Base-by-base conservation (phyloP, 2,329 filamentous ascomycete species). In the Ophiostoma angusticollis region DNA sequence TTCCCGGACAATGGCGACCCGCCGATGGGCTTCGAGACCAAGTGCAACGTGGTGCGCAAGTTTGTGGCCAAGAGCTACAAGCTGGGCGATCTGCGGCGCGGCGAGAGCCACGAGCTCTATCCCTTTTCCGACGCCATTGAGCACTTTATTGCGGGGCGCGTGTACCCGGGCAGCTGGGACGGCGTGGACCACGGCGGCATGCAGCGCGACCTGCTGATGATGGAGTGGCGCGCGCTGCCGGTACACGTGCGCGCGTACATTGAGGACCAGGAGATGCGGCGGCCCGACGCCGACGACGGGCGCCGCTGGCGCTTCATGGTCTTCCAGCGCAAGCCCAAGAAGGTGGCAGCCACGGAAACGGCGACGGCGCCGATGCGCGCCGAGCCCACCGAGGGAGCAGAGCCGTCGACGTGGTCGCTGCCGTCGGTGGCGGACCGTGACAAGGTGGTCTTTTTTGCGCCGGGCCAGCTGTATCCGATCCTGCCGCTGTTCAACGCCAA, bases 401-500 rank as follows among this genome's bases (percentile, higher is more conserved):
- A 34, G 14, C 6, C 28, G 34, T 35, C 38, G 16, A 29, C 23
- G 31, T 43, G 37, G 44, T 23, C 22, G n/a, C 18, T 43, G 25
- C 35, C 41, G n/a, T 16, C 16, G 9, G 32, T 46, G 17, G 27
- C 40, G 9, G 45, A 43, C 31, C 34, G 45, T 19, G 42, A 46
- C 17, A 45, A 57, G 39, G 46, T 58, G 5, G 54, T 62, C 17
- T 58, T 63, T 33, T 63, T 63, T 44, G 60, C 60, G 25, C 58
- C 61, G 0, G 61, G 58, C 1, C 60, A 60, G 13, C 52, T 63
- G n/a, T 62, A 64, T 41, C 55, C 56, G 19, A 53, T 62, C n/a
- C 38, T 63, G 35, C 61, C 60, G 34, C 47, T 63, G 21, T 64
- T 54, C 49, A 59, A 61, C 0, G 58, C 61, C 16, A 50, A 52